Evolutionary conservation across 2,329 filamentous ascomycete genomes (phyloP).

Genomic region (Colletotrichum camelliae): DNA sequence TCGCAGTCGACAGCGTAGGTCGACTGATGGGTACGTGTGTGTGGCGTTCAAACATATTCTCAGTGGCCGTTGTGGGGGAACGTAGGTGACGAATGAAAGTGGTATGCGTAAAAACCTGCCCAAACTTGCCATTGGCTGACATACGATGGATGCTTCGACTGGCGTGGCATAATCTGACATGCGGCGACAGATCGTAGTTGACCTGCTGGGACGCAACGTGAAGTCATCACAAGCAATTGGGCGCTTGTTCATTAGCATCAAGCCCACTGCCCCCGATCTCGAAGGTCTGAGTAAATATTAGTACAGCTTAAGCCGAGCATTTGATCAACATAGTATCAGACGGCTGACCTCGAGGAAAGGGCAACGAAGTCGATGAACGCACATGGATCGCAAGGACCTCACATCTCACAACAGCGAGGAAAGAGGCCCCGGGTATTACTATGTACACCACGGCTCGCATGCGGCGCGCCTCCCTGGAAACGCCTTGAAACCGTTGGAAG

Average conservation of each 20-base stretch:
- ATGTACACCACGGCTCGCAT: background rate
- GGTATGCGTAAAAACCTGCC: background rate
- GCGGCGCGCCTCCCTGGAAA: background rate
- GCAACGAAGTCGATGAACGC: background rate
- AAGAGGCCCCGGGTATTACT: conserved; percentile 23
- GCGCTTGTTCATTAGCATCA: background rate
- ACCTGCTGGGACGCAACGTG: background rate
- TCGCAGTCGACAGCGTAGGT: background rate
- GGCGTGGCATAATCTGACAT: background rate
- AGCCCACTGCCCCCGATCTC: background rate
- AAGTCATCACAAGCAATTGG: background rate
- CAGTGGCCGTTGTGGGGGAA: background rate
- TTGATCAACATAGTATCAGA: background rate
- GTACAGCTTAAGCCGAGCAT: background rate
- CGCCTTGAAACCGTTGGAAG: background rate
- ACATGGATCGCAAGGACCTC: conserved; percentile 19
- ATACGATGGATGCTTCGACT: background rate
- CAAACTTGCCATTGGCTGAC: background rate
- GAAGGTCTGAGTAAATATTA: background rate
- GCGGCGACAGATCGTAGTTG: background rate
- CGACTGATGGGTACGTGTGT: background rate
- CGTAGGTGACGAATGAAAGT: background rate
- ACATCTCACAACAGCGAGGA: conserved; percentile 18
- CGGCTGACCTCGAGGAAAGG: background rate
- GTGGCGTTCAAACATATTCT: background rate